Conservation (phyloP, 257 asterid species). For the Mentha longifolia region DNA sequence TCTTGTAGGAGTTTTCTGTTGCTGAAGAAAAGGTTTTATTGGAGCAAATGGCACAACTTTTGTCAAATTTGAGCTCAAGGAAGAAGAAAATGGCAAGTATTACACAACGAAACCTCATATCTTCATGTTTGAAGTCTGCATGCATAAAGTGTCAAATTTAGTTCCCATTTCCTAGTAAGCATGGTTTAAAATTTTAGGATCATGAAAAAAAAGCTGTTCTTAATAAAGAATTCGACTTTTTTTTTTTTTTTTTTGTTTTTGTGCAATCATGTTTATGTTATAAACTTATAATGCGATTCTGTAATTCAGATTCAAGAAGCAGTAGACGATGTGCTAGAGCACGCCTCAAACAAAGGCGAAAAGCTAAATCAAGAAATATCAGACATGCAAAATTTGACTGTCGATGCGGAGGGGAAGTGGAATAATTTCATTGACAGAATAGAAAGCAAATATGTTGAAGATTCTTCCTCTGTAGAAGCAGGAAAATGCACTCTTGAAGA, state of each 20-base stretch:
- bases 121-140: not conserved
- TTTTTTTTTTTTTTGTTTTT: no score
- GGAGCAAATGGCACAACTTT: slow-evolving; percentile 49
- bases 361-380: slow-evolving; percentile 41
- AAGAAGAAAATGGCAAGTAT: slow-evolving; percentile 52
- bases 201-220: no score
- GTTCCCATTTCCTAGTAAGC: no score
- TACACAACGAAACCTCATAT: not conserved
- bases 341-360: slow-evolving; percentile 35
- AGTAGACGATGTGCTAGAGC: slow-evolving; percentile 40
- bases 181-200: no score
- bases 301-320: slow-evolving; percentile 49
- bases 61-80: slow-evolving; percentile 50
- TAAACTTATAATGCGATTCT: not conserved
- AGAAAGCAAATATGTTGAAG: slow-evolving; percentile 36
- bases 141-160: not conserved
- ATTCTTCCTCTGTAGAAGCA: slow-evolving; percentile 37
- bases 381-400: slow-evolving; percentile 34
- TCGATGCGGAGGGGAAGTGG: slow-evolving; percentile 47
- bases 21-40: slow-evolving; percentile 55
- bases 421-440: slow-evolving; percentile 34
- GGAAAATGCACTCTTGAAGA: slow-evolving; percentile 43
- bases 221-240: not conserved
- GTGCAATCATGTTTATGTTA: not conserved
- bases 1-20: slow-evolving; percentile 50